Evolutionary conservation across 148 eudicot genomes (phyloP).

Genomic region (Camellia sinensis): DNA sequence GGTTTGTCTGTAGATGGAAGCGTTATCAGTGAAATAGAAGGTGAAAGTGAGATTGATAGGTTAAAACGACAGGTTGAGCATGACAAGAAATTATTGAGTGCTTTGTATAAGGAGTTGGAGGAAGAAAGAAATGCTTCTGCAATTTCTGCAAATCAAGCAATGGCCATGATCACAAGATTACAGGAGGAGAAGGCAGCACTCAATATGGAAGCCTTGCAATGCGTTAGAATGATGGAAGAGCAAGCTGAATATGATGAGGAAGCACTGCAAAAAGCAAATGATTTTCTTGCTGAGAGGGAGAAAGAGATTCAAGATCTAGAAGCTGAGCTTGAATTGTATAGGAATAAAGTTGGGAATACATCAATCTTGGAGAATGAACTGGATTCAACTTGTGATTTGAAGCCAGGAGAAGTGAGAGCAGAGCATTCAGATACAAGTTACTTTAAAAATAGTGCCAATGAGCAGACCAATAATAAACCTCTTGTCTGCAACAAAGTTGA

Average conservation of each 20-base stretch:
- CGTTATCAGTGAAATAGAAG: constrained; percentile 76
- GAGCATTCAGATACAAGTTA: constrained; percentile 19
- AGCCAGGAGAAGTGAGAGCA: constrained; percentile 13
- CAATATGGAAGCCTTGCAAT: constrained; percentile 95
- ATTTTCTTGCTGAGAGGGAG: constrained; percentile 70
- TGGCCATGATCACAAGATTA: constrained; percentile 95
- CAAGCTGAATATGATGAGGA: constrained; percentile 90
- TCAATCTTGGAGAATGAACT: constrained; percentile 22
- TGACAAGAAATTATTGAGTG: constrained; percentile 61
- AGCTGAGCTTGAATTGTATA: constrained; percentile 61
- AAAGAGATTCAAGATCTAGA: constrained; percentile 75
- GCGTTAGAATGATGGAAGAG: constrained; percentile 93
- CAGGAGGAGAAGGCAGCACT: constrained; percentile 96
- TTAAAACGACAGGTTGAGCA: constrained; percentile 84
- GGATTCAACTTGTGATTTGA: constrained; percentile 28
- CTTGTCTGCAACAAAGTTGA: background rate
- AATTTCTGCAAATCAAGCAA: constrained; percentile 80
- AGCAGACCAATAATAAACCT: constrained; percentile 13
- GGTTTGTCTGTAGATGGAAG: constrained; percentile 68
- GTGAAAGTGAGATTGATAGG: constrained; percentile 66
- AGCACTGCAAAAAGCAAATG: constrained; percentile 72
- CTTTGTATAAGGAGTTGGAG: constrained; percentile 79
- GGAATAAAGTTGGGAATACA: constrained; percentile 37
- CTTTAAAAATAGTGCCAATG: constrained; percentile 13
- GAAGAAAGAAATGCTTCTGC: constrained; percentile 96